Percentiles rank a stretch among this genome's conserved stretches.
Conservation (phyloP, 2,329 filamentous ascomycete species). For the Stachybotrys chartarum region DNA sequence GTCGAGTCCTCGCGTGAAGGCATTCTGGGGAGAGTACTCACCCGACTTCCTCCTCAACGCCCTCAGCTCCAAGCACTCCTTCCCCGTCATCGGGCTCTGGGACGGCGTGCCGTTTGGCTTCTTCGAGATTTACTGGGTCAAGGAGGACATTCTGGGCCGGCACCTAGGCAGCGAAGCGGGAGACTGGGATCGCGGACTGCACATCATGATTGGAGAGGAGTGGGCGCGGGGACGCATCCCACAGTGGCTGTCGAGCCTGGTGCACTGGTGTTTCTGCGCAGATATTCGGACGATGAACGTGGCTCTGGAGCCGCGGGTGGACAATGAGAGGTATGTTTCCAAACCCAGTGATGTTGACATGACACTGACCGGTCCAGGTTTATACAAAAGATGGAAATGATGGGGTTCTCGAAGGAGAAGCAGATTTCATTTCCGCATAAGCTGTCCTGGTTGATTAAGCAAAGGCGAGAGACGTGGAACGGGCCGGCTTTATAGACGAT, state of each 20-base stretch:
- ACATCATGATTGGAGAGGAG: conserved; percentile 85
- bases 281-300: conserved; percentile 78
- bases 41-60: conserved; percentile 59
- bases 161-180: conserved; percentile 58
- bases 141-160: conserved; percentile 74
- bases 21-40: conserved; percentile 73
- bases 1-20: conserved; percentile 72
- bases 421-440: conserved; percentile 89
- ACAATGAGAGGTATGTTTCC: conserved; percentile 70
- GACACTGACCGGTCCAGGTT: conserved; percentile 18
- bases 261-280: conserved; percentile 76
- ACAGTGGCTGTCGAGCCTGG: conserved; percentile 75
- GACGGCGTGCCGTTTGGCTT: conserved; percentile 94
- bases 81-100: conserved; percentile 90
- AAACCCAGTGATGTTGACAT: background rate
- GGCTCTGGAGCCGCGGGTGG: conserved; percentile 81
- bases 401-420: conserved; percentile 79
- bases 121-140: conserved; percentile 98
- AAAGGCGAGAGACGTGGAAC: conserved; percentile 74
- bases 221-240: conserved; percentile 80
- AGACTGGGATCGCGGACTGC: conserved; percentile 83
- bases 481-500: conserved; percentile 48
- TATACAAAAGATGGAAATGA: conserved; percentile 56
- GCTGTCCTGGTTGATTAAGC: conserved; percentile 77
- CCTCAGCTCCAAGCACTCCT: conserved; percentile 65